Evolutionary conservation across 352 stramenopile species (phyloP).

Genomic region (Phytophthora nicotianae): DNA sequence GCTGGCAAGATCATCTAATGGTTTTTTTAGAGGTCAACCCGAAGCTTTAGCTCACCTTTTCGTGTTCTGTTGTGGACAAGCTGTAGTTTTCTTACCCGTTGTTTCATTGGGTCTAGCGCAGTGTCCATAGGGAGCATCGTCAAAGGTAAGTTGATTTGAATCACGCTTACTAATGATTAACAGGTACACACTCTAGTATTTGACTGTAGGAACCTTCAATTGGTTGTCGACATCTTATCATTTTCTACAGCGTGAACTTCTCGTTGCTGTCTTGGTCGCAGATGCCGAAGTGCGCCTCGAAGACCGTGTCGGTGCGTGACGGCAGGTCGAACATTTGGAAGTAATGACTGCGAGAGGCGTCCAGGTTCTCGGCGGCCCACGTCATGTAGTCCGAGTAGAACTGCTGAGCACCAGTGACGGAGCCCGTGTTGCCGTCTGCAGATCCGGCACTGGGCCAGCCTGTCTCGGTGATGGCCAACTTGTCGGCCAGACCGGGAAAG

Average conservation of each 20-base stretch:
- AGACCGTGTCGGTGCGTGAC: slow-evolving; percentile 44
- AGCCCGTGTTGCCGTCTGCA: slow-evolving; percentile 43
- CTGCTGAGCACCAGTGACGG: slow-evolving; percentile 30
- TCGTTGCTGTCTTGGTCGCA: slow-evolving; percentile 35
- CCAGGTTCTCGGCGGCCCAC: slow-evolving; percentile 24
- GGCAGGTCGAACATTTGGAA: slow-evolving; percentile 70
- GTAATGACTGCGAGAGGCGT: slow-evolving; percentile 49
- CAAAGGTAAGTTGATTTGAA: not conserved
- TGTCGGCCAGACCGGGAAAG: slow-evolving; percentile 51
- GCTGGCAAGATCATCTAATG: not conserved
- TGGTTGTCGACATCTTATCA: not conserved
- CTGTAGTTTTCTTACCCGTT: not conserved
- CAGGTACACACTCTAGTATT: too few species aligned
- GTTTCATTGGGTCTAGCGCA: too few species aligned
- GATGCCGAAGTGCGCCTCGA: slow-evolving; percentile 60
- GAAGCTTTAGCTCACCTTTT: slow-evolving; percentile 1
- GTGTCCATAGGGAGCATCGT: not conserved
- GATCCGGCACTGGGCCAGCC: slow-evolving; percentile 58
- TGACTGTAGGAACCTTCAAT: not conserved
- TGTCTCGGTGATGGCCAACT: not conserved
- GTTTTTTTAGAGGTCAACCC: slow-evolving; percentile 25
- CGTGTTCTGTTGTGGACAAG: not conserved
- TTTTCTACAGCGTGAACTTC: slow-evolving; percentile 44
- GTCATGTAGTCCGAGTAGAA: slow-evolving; percentile 48
- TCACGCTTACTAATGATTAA: not conserved